These are phyloP conservation scores for Cordyceps militaris DNA, from an alignment of 2,329 filamentous ascomycete genomes.

Conservation along the genomic window DNA sequence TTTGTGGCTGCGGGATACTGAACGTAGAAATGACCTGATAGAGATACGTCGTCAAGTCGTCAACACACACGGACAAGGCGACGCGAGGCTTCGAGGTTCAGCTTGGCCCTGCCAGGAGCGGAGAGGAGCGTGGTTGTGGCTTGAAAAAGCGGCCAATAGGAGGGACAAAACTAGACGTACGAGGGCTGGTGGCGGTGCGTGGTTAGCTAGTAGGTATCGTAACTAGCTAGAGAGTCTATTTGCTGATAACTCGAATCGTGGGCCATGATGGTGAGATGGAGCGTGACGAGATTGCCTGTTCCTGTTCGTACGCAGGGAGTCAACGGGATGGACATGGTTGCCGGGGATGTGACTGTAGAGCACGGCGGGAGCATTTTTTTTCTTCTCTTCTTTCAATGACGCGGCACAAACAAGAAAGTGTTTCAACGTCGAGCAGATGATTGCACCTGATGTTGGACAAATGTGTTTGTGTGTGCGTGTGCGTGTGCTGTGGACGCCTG, in stretches of 20 bases:
- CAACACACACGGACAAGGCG: neutral
- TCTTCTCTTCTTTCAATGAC: neutral
- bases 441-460: neutral
- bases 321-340: no score
- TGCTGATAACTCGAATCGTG: no score
- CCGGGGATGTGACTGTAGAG: no score
- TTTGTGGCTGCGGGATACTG: slow-evolving; percentile 1
- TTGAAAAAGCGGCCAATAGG: neutral
- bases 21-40: neutral
- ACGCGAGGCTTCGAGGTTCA: neutral
- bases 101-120: neutral
- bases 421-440: neutral
- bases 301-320: no score
- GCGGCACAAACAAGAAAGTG: neutral
- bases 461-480: neutral
- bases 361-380: no score
- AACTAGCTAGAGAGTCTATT: no score
- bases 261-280: no score
- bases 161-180: neutral
- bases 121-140: neutral
- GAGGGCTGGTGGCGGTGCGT: no score
- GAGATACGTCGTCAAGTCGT: neutral
- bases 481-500: neutral
- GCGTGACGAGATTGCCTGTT: no score
- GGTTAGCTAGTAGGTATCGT: no score